Base-by-base conservation (phyloP, 1,139 yeast species). In the Eremothecium sinecaudum region DNA sequence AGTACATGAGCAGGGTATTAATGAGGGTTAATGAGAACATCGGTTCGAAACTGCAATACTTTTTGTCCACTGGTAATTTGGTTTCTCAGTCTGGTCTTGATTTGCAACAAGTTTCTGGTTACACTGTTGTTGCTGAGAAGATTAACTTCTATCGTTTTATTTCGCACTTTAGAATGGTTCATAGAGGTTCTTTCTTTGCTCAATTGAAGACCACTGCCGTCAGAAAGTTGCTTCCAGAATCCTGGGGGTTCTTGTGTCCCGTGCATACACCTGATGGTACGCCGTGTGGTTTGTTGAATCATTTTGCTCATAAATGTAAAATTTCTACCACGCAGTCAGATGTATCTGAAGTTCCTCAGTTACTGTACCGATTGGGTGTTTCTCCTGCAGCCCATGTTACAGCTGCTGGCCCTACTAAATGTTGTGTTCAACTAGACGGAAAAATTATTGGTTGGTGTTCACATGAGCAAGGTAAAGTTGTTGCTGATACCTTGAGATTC, bases 221-320 rank as follows among this genome's bases (percentile, higher is more conserved):
- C 34, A 78, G 99, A 67, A 90, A 90, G 60, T 69, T 90, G 53
- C 70, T 90, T 40, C 99, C 99, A 0, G 99, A 90, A 62, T 82
- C 95, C 1, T 90, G 99, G 99, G 97, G 97, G 4, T 92, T 90
- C 70, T 64, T 92, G 50, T 92, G 99, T 66, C 98, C 99, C 14
- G 98, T 92, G 12, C 98, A 90, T 63, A 90, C 99, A 11, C 99
- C 99, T 2, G 99, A 90, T 80, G 99, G 99, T 52, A 82, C 97
- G 33, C 99, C 99, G 15, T 90, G 99, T 79, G 99, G 99, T 64
- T 69, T 90, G 58, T 69, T 90, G 51, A 92, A 92, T 63, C 99
- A 90, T 67, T 79, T 90, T 66, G 79, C 98, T 8, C 96, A 90
- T 63, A 84, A 83, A 61, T 90, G 99, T 70, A 70, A 72, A 50